phyloP scores from a whole-genome alignment of 306 rosid genomes.

The Luffa aegyptiaca region DNA sequence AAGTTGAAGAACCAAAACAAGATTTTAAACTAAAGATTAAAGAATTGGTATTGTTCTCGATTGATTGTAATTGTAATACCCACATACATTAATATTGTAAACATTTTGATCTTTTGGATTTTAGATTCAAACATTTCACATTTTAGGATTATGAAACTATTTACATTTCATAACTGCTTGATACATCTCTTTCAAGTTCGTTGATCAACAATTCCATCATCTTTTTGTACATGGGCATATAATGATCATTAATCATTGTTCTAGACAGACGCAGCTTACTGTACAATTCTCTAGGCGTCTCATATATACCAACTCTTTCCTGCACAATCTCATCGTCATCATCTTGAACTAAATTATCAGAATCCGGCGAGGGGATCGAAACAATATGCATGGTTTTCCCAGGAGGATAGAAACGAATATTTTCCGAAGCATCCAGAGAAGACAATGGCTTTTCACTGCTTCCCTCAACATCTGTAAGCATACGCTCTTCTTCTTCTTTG shows the following conservation, averaged over 20 bases:
- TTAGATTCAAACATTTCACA: background rate
- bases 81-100: background rate
- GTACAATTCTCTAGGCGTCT: constrained; percentile 80
- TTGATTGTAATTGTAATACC: background rate
- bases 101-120: background rate
- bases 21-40: background rate
- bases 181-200: constrained; percentile 52
- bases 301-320: constrained; percentile 55
- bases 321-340: constrained; percentile 23
- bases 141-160: background rate
- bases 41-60: background rate
- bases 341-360: constrained; percentile 25
- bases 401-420: constrained; percentile 69
- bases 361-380: constrained; percentile 29
- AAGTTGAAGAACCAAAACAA: background rate
- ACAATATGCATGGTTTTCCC: constrained; percentile 90
- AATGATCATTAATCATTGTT: constrained; percentile 94
- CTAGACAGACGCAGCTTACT: constrained; percentile 85
- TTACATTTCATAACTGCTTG: background rate
- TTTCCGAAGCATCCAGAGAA: constrained; percentile 47
- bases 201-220: constrained; percentile 79
- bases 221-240: constrained; percentile 97
- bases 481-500: constrained; percentile 61
- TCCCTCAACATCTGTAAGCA: constrained; percentile 56
- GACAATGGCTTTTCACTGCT: constrained; percentile 34